Conservation (phyloP, 1,139 yeast species). For the Zygoascus sp. region DNA sequence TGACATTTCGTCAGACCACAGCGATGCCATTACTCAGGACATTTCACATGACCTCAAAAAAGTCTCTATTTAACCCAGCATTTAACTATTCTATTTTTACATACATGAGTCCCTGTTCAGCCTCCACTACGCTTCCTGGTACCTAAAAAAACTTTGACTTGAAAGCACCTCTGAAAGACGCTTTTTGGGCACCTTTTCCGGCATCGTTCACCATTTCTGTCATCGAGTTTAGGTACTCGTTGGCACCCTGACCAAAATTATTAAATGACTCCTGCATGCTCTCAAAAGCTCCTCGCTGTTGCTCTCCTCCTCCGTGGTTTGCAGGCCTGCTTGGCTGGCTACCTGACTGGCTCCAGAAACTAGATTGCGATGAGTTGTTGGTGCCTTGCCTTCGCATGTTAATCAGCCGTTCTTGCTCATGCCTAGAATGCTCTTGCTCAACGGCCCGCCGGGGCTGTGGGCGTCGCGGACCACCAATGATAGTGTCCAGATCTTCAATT, state of each 20-base stretch:
- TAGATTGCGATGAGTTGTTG: neutral
- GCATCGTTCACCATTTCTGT: constrained; percentile 29
- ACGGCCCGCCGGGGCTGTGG: constrained; percentile 34
- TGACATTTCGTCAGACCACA: neutral
- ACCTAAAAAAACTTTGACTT: constrained; percentile 31
- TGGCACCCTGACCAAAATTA: constrained; percentile 32
- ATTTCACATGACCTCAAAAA: neutral
- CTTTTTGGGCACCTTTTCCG: constrained; percentile 28
- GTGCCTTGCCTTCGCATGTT: neutral
- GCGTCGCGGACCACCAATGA: constrained; percentile 38
- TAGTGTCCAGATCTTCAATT: constrained; percentile 47
- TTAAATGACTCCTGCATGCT: constrained; percentile 31
- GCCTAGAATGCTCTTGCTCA: constrained; percentile 26
- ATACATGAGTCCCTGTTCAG: too few species aligned
- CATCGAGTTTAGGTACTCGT: constrained; percentile 30
- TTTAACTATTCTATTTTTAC: neutral
- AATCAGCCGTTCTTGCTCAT: constrained; percentile 23
- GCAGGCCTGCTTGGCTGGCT: constrained; percentile 15
- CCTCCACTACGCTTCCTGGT: neutral
- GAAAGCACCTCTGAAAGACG: constrained; percentile 29
- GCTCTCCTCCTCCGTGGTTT: constrained; percentile 17
- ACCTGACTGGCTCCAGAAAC: constrained; percentile 12
- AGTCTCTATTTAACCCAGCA: neutral
- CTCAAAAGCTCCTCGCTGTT: constrained; percentile 23
- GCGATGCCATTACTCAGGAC: too few species aligned